These are phyloP conservation scores for Penicillium lividum DNA, from an alignment of 495 filamentous ascomycete species.

Conservation along the genomic window DNA sequence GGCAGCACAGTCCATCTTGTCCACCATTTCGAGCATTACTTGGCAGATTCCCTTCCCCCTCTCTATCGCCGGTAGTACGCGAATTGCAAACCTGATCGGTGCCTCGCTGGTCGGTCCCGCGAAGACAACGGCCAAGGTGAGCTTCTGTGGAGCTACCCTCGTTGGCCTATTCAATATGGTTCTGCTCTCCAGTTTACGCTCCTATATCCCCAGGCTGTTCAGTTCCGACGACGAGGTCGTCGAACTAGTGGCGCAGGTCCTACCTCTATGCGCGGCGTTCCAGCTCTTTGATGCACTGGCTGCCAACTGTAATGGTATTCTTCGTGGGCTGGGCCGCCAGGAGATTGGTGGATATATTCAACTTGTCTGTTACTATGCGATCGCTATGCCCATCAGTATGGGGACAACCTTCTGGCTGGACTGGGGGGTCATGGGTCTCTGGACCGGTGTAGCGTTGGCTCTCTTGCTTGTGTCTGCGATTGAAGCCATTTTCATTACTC, in stretches of 20 bases:
- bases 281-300: constrained; percentile 85
- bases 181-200: constrained; percentile 61
- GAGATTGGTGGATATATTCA: constrained; percentile 87
- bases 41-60: constrained; percentile 70
- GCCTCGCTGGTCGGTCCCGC: constrained; percentile 71
- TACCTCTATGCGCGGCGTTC: constrained; percentile 82
- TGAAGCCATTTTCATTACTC: constrained; percentile 66
- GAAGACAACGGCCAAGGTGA: constrained; percentile 68
- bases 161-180: constrained; percentile 77
- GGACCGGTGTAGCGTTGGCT: constrained; percentile 76
- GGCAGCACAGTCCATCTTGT: constrained; percentile 67
- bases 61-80: constrained; percentile 62
- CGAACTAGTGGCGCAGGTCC: constrained; percentile 64
- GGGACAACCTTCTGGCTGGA: constrained; percentile 68
- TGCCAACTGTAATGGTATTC: constrained; percentile 74
- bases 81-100: constrained; percentile 66
- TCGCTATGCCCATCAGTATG: constrained; percentile 84
- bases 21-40: constrained; percentile 59
- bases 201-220: constrained; percentile 74
- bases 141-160: constrained; percentile 60
- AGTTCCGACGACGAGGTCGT: constrained; percentile 80
- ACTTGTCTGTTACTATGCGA: constrained; percentile 77
- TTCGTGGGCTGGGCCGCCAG: constrained; percentile 82
- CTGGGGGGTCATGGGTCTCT: constrained; percentile 76
- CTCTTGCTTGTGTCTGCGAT: constrained; percentile 62